Evolutionary conservation across 306 rosid genomes (phyloP), one percentile per base, ranked within the genome.

Genomic region (Potentilla sterilis): DNA sequence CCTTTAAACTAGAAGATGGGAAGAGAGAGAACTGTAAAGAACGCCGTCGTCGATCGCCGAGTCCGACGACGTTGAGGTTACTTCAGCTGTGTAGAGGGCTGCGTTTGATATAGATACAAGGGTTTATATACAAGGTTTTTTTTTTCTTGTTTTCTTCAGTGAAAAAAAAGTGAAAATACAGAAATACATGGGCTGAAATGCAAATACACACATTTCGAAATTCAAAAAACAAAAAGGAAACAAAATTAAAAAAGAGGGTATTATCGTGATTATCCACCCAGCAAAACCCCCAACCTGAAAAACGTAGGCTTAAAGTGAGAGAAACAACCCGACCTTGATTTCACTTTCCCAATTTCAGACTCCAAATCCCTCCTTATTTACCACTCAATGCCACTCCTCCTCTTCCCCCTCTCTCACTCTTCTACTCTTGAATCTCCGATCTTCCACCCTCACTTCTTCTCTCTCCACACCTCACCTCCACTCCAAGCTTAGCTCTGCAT

Each of bases 231-330:
- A 52, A 52, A 24, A 34, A 48, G 37, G 4, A 70, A 67, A 15
- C 0, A 75, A 73, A 38, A 41, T 34, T 52, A 61, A 61, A 63
- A 77, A 69, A 49, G 77, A 65, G 97, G 91, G 85, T 22, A 84
- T 58, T 81, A 76, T 83, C 81, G 96, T 83, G 81, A 87, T 90
- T 83, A 85, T 75, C 0, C 24, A 61, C 37, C 79, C 54, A 86
- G 81, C 85, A 44, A 75, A 75, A 72, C 52, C 76, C 84, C 21
- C 81, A 69, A 55, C 72, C 74, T 70, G 78, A 77, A 70, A 28
- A 85, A 85, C 87, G 89, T 87, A 82, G 75, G 80, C 86, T 79
- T 82, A 19, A 85, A 89, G 83, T 52, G 80, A 92, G 75, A 67
- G 92, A 87, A 79, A 76, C 82, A 65, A 44, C 70, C 63, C 51